A percentile compares a stretch with the other conserved stretches of the same genome.
These are phyloP conservation scores for Sesbania bispinosa DNA, from an alignment of 306 rosid genomes.

Conservation along the genomic window DNA sequence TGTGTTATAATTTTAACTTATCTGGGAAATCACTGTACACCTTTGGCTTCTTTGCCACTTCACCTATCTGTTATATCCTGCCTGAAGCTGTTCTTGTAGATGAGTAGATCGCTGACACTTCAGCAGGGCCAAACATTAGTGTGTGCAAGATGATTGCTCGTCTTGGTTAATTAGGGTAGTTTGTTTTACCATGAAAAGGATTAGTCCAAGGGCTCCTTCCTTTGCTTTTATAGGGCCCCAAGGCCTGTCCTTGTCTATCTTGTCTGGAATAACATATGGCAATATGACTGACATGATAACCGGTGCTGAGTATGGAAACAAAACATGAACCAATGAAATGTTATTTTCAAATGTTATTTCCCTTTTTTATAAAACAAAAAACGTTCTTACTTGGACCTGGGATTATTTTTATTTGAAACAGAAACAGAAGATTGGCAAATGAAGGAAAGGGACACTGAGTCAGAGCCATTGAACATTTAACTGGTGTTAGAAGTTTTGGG, in stretches of 20 bases:
- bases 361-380: background rate
- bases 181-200: background rate
- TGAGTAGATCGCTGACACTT: constrained; percentile 8
- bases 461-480: constrained; percentile 80
- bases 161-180: background rate
- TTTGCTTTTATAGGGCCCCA: background rate
- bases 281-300: background rate
- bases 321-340: background rate
- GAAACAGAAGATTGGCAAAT: constrained; percentile 65
- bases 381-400: constrained; percentile 20
- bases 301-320: background rate
- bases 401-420: constrained; percentile 43
- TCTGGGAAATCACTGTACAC: background rate
- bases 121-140: background rate
- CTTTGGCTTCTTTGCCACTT: constrained; percentile 8
- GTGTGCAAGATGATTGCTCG: background rate
- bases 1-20: background rate
- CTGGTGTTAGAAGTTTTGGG: constrained; percentile 28
- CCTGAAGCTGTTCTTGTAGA: constrained; percentile 2
- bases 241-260: background rate
- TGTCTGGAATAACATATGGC: background rate
- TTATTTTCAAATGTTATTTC: background rate
- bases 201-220: background rate
- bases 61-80: background rate
- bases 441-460: constrained; percentile 77